A percentile compares a stretch with the other conserved stretches of the same genome.
Conservation (phyloP, 1,139 yeast species). For the Suhomyces kunorum region DNA sequence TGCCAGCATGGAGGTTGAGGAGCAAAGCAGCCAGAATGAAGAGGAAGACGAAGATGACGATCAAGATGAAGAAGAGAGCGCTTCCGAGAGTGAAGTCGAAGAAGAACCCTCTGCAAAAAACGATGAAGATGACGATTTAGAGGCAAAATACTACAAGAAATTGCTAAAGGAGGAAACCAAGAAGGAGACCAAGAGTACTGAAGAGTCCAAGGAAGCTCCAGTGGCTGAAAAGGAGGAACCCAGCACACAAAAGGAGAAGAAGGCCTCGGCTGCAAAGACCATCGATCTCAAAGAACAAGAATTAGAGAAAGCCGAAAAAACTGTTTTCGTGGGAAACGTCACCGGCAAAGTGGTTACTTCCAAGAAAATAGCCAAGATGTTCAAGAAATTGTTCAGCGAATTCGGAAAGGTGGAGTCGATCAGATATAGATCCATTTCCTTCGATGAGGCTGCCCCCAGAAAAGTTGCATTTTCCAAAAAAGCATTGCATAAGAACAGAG, state of each 20-base stretch:
- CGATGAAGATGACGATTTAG: constrained; percentile 49
- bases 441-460: constrained; percentile 84
- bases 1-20: constrained; percentile 20
- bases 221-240: constrained; percentile 26
- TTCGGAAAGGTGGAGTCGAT: constrained; percentile 69
- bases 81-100: constrained; percentile 21
- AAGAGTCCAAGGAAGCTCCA: constrained; percentile 17
- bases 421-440: constrained; percentile 90
- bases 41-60: constrained; percentile 9
- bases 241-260: constrained; percentile 16
- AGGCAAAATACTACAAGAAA: constrained; percentile 47
- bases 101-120: constrained; percentile 22
- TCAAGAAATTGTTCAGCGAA: constrained; percentile 60
- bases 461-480: constrained; percentile 88
- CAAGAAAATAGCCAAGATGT: constrained; percentile 59
- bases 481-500: constrained; percentile 73
- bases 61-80: constrained; percentile 15
- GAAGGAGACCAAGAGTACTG: constrained; percentile 21
- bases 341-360: constrained; percentile 64
- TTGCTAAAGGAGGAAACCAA: constrained; percentile 29
- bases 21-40: constrained; percentile 20
- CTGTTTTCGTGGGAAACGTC: constrained; percentile 88
- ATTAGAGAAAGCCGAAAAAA: constrained; percentile 81
- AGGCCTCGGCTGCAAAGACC: constrained; percentile 33
- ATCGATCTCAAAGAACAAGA: constrained; percentile 65